Base-by-base conservation (phyloP, 257 asterid species). In the Solanum piurae region DNA sequence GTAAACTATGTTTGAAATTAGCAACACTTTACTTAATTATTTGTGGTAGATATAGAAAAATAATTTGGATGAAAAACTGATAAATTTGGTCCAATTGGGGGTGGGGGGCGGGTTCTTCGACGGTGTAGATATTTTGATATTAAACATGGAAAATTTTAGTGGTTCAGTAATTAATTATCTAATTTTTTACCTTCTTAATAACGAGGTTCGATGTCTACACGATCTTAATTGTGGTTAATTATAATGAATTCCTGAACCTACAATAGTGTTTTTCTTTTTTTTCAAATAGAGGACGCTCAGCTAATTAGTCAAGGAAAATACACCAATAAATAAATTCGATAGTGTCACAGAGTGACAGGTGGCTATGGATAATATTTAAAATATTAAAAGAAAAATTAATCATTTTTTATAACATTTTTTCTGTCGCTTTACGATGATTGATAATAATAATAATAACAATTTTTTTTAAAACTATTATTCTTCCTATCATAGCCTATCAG, bases 161-260 rank as follows among this genome's bases (percentile, higher is more conserved):
- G 0, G 5, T 0, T 58, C 5, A 20, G 23, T 7, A 2, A 0
- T 20, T 58, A 5, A 0, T 7, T 58, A 58, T 58, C 0, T 1
- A 4, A 58, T 4, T 2, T 58, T 58, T 58, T 21, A 58, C 4
- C 12, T 49, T 49, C 3, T 52, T 16, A 5, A 0, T 16, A 52
- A 16, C 3, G 8, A 52, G 60, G 3, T 52, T 52, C 8, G 0
- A 52, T 49, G 14, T 21, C 58, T 49, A 0, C 58, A 0, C 58
- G 0, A 66, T 66, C 73, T 66, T 66, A 25, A 66, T 25, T 31
- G 73, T 25, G 29, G 20, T 64, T 64, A n/a, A n/a, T 60, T 46
- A 46, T 6, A 46, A 46, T 46, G 0, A 60, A 60, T 0, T 21
- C 9, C 1, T 21, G 1, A 21, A 21, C 3, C 68, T 60, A 60